Evolutionary conservation across 2,329 filamentous ascomycete genomes (phyloP).

Genomic region (Sphaerostilbella broomeana): DNA sequence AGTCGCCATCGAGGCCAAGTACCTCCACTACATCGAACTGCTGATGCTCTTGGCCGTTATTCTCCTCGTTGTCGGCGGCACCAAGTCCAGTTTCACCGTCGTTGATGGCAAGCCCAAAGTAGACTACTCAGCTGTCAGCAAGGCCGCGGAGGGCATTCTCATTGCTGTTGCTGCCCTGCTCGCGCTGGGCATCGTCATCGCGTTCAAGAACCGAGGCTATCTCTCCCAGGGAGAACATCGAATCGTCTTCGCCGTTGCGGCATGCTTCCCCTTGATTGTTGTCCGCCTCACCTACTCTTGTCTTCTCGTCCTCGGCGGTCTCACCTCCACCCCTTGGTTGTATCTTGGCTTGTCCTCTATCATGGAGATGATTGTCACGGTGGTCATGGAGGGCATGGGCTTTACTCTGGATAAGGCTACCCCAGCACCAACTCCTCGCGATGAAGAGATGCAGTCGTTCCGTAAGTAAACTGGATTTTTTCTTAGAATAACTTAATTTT

Average conservation of each 20-base stretch:
- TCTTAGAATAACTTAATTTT: too few species aligned
- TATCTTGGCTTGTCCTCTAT: slow-evolving; percentile 27
- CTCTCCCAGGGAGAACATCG: slow-evolving; percentile 47
- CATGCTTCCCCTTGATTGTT: slow-evolving; percentile 28
- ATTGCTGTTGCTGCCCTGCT: slow-evolving; percentile 34
- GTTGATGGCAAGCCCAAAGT: slow-evolving; percentile 19
- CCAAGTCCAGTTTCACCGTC: slow-evolving; percentile 20
- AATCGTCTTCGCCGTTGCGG: slow-evolving; percentile 39
- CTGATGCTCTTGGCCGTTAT: slow-evolving; percentile 36
- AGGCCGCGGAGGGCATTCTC: slow-evolving; percentile 24
- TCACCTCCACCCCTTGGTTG: slow-evolving; percentile 24
- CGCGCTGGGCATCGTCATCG: slow-evolving; percentile 34
- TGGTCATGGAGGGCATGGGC: slow-evolving; percentile 26
- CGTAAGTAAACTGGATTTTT: too few species aligned
- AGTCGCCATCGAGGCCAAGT: slow-evolving; percentile 22
- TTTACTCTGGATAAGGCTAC: slow-evolving; percentile 23
- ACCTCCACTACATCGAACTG: slow-evolving; percentile 32
- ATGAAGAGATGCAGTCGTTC: slow-evolving; percentile 12
- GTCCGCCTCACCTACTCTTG: slow-evolving; percentile 28
- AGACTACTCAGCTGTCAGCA: slow-evolving; percentile 23
- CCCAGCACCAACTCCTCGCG: slow-evolving; percentile 7
- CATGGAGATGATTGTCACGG: slow-evolving; percentile 28
- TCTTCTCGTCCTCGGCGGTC: slow-evolving; percentile 22
- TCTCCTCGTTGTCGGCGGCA: slow-evolving; percentile 28
- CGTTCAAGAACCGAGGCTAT: slow-evolving; percentile 31